These are phyloP conservation scores for Pseudogymnoascus pannorum DNA, from an alignment of 2,329 filamentous ascomycete species.

Conservation along the genomic window DNA sequence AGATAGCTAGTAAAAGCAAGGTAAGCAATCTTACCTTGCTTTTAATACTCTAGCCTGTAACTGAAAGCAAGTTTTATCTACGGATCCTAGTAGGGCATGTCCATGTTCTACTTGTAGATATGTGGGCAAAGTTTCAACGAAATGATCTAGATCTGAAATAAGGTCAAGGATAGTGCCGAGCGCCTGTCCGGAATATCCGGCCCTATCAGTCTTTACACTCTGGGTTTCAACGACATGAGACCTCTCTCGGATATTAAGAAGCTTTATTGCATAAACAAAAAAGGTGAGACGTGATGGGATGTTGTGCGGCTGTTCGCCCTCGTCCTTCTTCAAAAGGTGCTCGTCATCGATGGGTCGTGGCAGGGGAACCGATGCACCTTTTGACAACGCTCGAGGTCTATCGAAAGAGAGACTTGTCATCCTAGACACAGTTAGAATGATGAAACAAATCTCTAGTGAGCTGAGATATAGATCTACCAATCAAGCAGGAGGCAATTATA, in stretches of 20 bases:
- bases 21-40: not conserved
- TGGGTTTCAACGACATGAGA: conserved; percentile 3
- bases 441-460: not conserved
- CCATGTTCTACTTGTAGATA: conserved; percentile 10
- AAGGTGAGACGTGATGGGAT: conserved; percentile 22
- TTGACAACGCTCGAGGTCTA: conserved; percentile 20
- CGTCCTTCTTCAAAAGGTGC: conserved; percentile 18
- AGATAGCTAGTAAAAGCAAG: no score
- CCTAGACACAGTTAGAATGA: conserved; percentile 12
- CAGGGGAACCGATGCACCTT: conserved; percentile 13
- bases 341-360: conserved; percentile 28
- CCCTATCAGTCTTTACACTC: not conserved
- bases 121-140: conserved; percentile 12
- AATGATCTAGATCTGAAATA: conserved; percentile 16
- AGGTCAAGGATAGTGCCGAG: conserved; percentile 14
- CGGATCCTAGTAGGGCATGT: not conserved
- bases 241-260: conserved; percentile 19
- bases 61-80: not conserved
- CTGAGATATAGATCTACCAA: conserved; percentile 14
- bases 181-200: not conserved
- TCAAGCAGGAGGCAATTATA: conserved; percentile 26
- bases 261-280: conserved; percentile 18
- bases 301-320: conserved; percentile 21
- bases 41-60: not conserved
- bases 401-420: conserved; percentile 26